A percentile compares a stretch with the other conserved stretches of the same genome.
These are phyloP conservation scores for Spergularia azorica DNA, from an alignment of 179 eudicot genomes.

Conservation along the genomic window DNA sequence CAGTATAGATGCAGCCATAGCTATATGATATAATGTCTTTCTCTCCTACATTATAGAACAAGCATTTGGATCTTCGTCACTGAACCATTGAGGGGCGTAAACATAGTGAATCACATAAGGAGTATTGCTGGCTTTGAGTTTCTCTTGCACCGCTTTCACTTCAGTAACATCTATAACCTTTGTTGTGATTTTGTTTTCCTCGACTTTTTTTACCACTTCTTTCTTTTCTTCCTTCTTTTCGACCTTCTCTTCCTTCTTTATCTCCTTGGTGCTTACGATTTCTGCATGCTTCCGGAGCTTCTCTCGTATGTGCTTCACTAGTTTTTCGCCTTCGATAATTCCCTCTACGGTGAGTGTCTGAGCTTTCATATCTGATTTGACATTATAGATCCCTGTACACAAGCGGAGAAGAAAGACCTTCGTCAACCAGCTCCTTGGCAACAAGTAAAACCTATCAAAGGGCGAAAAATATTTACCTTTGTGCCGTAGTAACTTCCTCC, in stretches of 20 bases:
- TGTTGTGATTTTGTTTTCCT: constrained; percentile 31
- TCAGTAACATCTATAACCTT: constrained; percentile 52
- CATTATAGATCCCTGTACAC: constrained; percentile 62
- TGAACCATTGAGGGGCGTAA: constrained; percentile 77
- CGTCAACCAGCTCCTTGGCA: neutral
- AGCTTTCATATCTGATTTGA: constrained; percentile 68
- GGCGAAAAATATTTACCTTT: constrained; percentile 45
- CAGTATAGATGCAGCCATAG: neutral
- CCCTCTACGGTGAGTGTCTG: constrained; percentile 68
- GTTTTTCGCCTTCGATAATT: constrained; percentile 54
- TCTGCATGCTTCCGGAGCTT: constrained; percentile 65
- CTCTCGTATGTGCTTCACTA: constrained; percentile 49
- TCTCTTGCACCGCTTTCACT: constrained; percentile 57
- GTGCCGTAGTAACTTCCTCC: constrained; percentile 57
- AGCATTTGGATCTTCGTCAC: constrained; percentile 89
- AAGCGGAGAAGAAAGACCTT: neutral
- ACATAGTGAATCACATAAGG: constrained; percentile 78
- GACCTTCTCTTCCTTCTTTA: constrained; percentile 40
- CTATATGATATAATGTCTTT: neutral
- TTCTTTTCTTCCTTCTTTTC: constrained; percentile 33
- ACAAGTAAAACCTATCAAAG: neutral
- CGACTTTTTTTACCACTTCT: constrained; percentile 28
- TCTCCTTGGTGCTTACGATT: constrained; percentile 38
- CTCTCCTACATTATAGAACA: constrained; percentile 46
- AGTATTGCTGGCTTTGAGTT: constrained; percentile 42